A percentile compares a stretch with the other conserved stretches of the same genome.
Conservation (phyloP, 1,139 yeast species). For the Nadsonia starkeyi-henricii region DNA sequence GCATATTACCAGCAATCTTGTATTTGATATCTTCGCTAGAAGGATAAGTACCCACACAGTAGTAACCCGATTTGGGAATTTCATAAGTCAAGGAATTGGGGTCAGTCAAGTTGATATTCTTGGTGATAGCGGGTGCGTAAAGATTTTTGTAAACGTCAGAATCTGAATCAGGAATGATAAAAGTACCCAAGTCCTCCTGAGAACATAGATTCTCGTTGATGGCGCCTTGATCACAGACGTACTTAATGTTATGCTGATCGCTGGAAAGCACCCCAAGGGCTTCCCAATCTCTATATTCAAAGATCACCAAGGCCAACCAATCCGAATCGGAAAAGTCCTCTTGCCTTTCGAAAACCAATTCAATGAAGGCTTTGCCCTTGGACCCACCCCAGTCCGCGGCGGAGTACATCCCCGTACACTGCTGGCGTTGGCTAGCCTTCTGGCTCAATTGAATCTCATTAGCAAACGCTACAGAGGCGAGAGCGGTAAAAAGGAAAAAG, state of each 20-base stretch:
- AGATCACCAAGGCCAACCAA: constrained; percentile 53
- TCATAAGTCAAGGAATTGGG: constrained; percentile 48
- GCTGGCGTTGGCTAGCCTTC: constrained; percentile 39
- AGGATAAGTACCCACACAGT: constrained; percentile 69
- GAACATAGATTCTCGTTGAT: constrained; percentile 44
- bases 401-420: constrained; percentile 83
- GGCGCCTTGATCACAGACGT: constrained; percentile 68
- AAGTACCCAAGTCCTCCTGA: constrained; percentile 41
- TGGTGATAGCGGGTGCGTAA: constrained; percentile 44
- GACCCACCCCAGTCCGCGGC: constrained; percentile 82
- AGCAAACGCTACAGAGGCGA: background rate
- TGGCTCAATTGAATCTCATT: constrained; percentile 17
- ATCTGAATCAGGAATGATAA: constrained; percentile 34
- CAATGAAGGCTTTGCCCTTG: constrained; percentile 21
- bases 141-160: constrained; percentile 22
- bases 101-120: constrained; percentile 42
- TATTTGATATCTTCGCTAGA: constrained; percentile 31
- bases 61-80: constrained; percentile 69
- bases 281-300: constrained; percentile 68
- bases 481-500: background rate
- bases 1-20: constrained; percentile 57
- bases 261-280: constrained; percentile 48
- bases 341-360: constrained; percentile 32
- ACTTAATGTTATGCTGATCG: constrained; percentile 29
- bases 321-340: constrained; percentile 22